Base-by-base conservation (phyloP, 2,329 filamentous ascomycete species). In the Fusarium albidum region DNA sequence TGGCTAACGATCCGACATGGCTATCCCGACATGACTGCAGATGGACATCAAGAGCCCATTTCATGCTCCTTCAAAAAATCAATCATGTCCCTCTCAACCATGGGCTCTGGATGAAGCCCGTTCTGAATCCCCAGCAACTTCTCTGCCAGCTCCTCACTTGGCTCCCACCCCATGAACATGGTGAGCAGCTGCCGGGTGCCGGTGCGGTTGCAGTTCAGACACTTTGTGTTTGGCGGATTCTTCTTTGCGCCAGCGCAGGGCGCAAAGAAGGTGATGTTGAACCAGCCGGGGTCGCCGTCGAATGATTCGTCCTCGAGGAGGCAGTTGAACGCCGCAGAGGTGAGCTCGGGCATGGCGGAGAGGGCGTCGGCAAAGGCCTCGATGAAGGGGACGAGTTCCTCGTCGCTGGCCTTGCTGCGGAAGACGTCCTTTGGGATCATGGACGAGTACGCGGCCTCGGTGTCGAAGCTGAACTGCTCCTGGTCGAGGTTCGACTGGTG, bases 311-410 rank as follows among this genome's bases (percentile, higher is more conserved):
- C n/a, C 29, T 40, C 29, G 13, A 49, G 45, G 6, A 50, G 15
- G 11, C 39, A 54, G 10, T 33, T 27, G 14, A 54, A 17, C 5
- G 21, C 17, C 3, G 46, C 35, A 3, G 40, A 26, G n/a, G 13
- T 26, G 21, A 54, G 39, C 29, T 41, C 50, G 2, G 51, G 51
- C 51, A 54, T 54, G 6, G n/a, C 28, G 2, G 51, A 49, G 1
- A 54, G 28, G 5, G 51, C 51, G 7, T 44, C 29, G 9, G 17
- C 51, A 11, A 40, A 54, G 0, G 34, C 26, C 3, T 50, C 51
- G 11, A 54, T 29, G 15, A 54, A 32, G 4, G 51, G 46, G 4
- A 42, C 10, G 2, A 50, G 40, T 8, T 25, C 21, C n/a, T 37
- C 27, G 4, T 54, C 46, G 10, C 34, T 32, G 2, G 32, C 40